Conservation (phyloP, 2,329 filamentous ascomycete genomes). For the Fusarium hostae region DNA sequence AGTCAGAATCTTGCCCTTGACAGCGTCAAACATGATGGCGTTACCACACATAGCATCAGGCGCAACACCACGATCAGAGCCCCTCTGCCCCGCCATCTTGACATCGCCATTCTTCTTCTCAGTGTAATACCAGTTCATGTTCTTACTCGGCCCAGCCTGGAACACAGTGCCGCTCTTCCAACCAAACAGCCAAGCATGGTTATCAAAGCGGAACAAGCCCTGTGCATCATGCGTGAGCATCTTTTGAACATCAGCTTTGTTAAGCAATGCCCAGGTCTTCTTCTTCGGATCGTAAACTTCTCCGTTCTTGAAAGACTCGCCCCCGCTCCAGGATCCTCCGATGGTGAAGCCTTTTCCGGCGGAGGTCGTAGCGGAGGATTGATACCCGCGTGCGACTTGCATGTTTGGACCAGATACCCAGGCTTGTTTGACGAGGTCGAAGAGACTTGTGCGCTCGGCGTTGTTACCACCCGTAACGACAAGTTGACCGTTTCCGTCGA, state of each 20-base stretch:
- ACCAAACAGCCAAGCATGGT: constrained; percentile 47
- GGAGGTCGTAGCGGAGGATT: constrained; percentile 27
- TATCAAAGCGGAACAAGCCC: constrained; percentile 56
- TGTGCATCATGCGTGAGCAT: constrained; percentile 63
- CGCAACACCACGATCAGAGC: constrained; percentile 49
- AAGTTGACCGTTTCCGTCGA: constrained; percentile 60
- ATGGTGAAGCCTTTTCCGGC: constrained; percentile 29
- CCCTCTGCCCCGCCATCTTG: constrained; percentile 39
- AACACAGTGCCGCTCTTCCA: constrained; percentile 61
- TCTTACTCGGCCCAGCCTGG: constrained; percentile 63
- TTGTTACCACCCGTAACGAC: constrained; percentile 66
- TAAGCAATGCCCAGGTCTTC: constrained; percentile 17
- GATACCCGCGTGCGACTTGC: constrained; percentile 25
- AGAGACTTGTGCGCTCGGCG: constrained; percentile 61
- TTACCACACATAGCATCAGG: constrained; percentile 65
- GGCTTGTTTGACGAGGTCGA: constrained; percentile 43
- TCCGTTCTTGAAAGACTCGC: constrained; percentile 14
- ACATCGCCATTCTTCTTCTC: constrained; percentile 34
- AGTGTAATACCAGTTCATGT: constrained; percentile 67
- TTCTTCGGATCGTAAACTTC: constrained; percentile 22
- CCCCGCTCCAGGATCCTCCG: constrained; percentile 29
- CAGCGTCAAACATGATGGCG: constrained; percentile 68
- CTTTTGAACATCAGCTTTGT: constrained; percentile 54
- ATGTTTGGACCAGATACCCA: constrained; percentile 17
- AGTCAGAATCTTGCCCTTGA: constrained; percentile 66